These are phyloP conservation scores for Trypanosomatidae sp. DNA, from an alignment of 208 protist genomes.

Conservation along the genomic window DNA sequence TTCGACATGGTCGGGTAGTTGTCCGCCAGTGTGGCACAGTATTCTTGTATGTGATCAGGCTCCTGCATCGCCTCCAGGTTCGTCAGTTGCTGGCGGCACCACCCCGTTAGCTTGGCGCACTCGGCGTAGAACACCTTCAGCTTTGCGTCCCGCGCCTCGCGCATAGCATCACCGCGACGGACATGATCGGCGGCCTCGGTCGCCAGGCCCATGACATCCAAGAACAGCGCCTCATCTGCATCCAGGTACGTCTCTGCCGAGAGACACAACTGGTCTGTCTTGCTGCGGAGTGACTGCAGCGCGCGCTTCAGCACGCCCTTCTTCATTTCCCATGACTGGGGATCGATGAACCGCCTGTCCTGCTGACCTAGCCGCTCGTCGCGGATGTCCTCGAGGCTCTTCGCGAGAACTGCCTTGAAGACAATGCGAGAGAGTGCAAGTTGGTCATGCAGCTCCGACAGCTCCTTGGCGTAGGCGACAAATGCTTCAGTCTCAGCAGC, in stretches of 20 bases:
- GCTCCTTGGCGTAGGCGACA: slow-evolving; percentile 36
- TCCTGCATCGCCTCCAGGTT: slow-evolving; percentile 88
- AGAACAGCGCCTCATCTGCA: slow-evolving; percentile 38
- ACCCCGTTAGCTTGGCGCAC: slow-evolving; percentile 65
- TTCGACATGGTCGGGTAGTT: slow-evolving; percentile 83
- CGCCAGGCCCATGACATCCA: slow-evolving; percentile 43
- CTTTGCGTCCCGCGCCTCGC: slow-evolving; percentile 35
- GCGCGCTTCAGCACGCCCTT: slow-evolving; percentile 26
- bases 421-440: slow-evolving; percentile 42
- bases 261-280: slow-evolving; percentile 16
- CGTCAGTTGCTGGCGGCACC: slow-evolving; percentile 86
- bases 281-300: slow-evolving; percentile 25
- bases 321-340: slow-evolving; percentile 38
- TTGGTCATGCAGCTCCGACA: slow-evolving; percentile 56
- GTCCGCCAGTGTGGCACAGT: slow-evolving; percentile 70
- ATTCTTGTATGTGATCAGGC: slow-evolving; percentile 89
- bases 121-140: slow-evolving; percentile 52
- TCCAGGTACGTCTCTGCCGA: slow-evolving; percentile 19
- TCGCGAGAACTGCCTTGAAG: slow-evolving; percentile 45
- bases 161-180: slow-evolving; percentile 25
- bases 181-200: slow-evolving; percentile 39
- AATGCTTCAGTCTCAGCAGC: slow-evolving; percentile 20
- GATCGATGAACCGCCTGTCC: slow-evolving; percentile 46
- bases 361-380: slow-evolving; percentile 46
- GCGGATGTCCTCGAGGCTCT: slow-evolving; percentile 41